These are phyloP conservation scores for Aureobasidium melanogenum DNA, from an alignment of 2,329 filamentous ascomycete species.

Conservation along the genomic window DNA sequence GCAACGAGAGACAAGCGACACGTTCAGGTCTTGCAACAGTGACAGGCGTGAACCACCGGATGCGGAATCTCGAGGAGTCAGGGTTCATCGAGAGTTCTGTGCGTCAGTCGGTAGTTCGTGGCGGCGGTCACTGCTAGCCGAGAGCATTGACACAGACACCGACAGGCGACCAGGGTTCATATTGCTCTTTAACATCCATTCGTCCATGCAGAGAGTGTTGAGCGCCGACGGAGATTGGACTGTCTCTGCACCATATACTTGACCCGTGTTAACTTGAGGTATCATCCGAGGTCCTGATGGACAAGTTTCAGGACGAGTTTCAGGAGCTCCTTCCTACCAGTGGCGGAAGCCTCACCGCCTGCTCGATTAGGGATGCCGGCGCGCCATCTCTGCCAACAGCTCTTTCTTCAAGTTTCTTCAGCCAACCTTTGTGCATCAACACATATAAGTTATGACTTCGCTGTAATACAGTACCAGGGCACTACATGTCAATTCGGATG, in stretches of 20 bases:
- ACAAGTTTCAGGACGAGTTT: no score
- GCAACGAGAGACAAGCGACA: background rate
- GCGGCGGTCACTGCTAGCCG: slow-evolving; percentile 3
- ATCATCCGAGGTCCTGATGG: background rate
- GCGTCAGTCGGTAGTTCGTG: background rate
- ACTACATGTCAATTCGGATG: background rate
- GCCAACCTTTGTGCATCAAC: background rate
- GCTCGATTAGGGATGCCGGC: background rate
- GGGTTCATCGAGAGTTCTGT: background rate
- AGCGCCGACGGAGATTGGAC: background rate
- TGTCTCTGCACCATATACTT: background rate
- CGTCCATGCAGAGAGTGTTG: background rate
- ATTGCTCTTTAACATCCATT: background rate
- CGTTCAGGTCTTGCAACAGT: background rate
- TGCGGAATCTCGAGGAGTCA: background rate
- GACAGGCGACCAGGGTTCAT: background rate
- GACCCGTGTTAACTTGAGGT: background rate
- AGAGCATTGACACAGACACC: background rate
- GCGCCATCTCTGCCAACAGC: background rate
- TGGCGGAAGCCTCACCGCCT: background rate
- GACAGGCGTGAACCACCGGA: background rate
- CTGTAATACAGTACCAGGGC: background rate
- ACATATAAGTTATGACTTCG: background rate
- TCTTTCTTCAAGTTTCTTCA: background rate
- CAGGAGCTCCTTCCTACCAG: no score